phyloP scores from a whole-genome alignment of 176 grass and related monocot genomes.

The Bromus sterilis region DNA sequence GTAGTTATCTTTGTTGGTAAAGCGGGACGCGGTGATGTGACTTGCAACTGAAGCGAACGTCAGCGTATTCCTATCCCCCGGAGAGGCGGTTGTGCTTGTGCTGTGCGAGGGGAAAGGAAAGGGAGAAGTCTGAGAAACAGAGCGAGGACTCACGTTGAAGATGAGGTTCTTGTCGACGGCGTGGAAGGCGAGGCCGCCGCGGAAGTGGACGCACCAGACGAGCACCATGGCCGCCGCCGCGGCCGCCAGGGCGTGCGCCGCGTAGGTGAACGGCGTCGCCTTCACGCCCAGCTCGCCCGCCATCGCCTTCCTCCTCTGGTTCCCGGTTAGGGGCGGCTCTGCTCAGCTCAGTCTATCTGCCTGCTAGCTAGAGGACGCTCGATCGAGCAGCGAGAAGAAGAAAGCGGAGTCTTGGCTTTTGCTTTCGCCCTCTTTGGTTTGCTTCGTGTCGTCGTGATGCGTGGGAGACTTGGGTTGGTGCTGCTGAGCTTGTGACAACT shows the following conservation, averaged over 20 bases:
- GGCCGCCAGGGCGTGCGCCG: conserved; percentile 50
- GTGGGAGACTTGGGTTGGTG: background rate
- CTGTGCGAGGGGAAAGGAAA: background rate
- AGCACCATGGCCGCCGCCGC: conserved; percentile 65
- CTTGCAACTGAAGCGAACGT: background rate
- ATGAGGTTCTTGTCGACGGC: conserved; percentile 82
- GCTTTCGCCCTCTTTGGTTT: background rate
- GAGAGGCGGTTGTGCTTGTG: background rate
- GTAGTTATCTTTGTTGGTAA: background rate
- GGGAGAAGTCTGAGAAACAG: too few relatives aligned
- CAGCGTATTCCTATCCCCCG: background rate
- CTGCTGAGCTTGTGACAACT: too few relatives aligned
- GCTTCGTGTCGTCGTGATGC: background rate
- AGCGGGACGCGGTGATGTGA: background rate
- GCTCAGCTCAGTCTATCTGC: background rate
- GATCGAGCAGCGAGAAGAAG: background rate
- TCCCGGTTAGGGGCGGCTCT: background rate
- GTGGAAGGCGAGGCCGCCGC: conserved; percentile 76
- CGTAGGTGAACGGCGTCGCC: conserved; percentile 67
- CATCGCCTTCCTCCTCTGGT: background rate
- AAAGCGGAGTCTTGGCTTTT: background rate
- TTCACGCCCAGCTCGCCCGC: conserved; percentile 32
- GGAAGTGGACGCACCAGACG: conserved; percentile 85
- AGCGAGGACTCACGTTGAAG: conserved; percentile 55
- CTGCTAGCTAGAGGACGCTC: background rate